These are phyloP conservation scores for Pharus latifolius DNA, from an alignment of 176 grass and related monocot species.

Conservation along the genomic window DNA sequence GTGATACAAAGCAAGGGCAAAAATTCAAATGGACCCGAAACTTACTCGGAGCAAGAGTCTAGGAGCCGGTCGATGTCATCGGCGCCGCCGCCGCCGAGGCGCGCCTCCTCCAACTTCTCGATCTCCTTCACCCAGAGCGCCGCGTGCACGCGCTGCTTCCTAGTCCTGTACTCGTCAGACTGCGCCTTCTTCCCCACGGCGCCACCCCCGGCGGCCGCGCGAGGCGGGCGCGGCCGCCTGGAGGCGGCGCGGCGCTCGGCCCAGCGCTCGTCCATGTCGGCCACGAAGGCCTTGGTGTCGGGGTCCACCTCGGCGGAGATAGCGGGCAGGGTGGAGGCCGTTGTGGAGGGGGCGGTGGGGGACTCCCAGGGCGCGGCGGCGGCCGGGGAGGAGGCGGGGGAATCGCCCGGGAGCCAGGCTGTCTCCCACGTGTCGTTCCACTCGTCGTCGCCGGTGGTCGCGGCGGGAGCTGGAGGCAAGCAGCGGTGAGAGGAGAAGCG, in stretches of 20 bases:
- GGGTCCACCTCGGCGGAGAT: conserved; percentile 55
- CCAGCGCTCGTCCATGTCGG: conserved; percentile 94
- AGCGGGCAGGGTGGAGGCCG: background rate
- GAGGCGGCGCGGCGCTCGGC: conserved; percentile 39
- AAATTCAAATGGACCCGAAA: background rate
- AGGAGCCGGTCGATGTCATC: conserved; percentile 84
- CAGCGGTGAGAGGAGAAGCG: conserved; percentile 17
- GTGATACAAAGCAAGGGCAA: background rate
- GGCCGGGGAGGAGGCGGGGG: conserved; percentile 32
- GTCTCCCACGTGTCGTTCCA: conserved; percentile 99
- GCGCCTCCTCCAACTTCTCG: conserved; percentile 84
- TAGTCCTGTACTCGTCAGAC: conserved; percentile 64
- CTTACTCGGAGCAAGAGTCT: conserved; percentile 83
- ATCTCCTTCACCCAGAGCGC: conserved; percentile 91
- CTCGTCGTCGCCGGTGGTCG: conserved; percentile 53
- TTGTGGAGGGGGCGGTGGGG: background rate
- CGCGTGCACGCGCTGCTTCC: conserved; percentile 90
- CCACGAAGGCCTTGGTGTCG: conserved; percentile 82
- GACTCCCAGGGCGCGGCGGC: conserved; percentile 60
- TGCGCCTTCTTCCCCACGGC: conserved; percentile 33
- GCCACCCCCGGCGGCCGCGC: background rate
- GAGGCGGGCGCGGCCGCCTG: conserved; percentile 20
- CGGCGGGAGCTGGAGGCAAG: background rate
- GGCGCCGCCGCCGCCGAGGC: conserved; percentile 48
- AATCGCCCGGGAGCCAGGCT: conserved; percentile 83